These are phyloP conservation scores for Suillus placidus DNA, from an alignment of 768 basidiomycete genomes.

Conservation along the genomic window DNA sequence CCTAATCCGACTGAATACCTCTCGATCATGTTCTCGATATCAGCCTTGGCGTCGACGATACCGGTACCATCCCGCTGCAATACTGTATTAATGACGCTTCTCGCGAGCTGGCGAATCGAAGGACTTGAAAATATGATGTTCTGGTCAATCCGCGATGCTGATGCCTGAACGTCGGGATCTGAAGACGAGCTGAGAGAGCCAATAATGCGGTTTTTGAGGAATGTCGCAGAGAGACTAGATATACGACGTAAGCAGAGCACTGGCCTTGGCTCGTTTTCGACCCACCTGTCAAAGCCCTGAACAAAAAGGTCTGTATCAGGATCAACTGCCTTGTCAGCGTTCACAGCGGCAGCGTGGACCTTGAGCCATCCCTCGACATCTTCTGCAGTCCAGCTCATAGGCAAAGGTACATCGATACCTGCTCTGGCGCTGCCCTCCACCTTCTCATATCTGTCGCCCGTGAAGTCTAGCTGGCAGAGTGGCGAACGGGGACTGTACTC, in stretches of 20 bases:
- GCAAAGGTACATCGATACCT: conserved; percentile 26
- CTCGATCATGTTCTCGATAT: conserved; percentile 42
- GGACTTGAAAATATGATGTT: conserved; percentile 43
- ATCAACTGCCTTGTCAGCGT: conserved; percentile 11
- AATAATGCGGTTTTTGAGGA: conserved; percentile 28
- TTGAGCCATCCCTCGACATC: conserved; percentile 30
- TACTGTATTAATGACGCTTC: conserved; percentile 20
- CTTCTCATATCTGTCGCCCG: conserved; percentile 32
- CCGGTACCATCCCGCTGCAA: background rate
- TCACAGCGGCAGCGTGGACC: conserved; percentile 25
- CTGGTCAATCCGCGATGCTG: conserved; percentile 28
- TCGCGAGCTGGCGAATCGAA: conserved; percentile 39
- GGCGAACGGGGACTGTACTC: conserved; percentile 15
- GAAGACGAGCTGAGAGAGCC: conserved; percentile 33
- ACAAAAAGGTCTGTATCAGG: conserved; percentile 30
- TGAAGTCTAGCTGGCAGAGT: background rate
- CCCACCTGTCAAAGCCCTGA: conserved; percentile 43
- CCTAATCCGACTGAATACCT: conserved; percentile 37
- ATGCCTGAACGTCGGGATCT: conserved; percentile 29
- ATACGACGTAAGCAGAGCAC: background rate
- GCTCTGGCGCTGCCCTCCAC: conserved; percentile 31
- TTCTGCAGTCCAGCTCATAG: conserved; percentile 26
- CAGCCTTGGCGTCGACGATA: conserved; percentile 15
- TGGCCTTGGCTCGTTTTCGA: background rate
- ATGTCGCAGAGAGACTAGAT: conserved; percentile 33